Evolutionary conservation across 768 basidiomycete genomes (phyloP).

Genomic region (Cystobasidium tubakii): DNA sequence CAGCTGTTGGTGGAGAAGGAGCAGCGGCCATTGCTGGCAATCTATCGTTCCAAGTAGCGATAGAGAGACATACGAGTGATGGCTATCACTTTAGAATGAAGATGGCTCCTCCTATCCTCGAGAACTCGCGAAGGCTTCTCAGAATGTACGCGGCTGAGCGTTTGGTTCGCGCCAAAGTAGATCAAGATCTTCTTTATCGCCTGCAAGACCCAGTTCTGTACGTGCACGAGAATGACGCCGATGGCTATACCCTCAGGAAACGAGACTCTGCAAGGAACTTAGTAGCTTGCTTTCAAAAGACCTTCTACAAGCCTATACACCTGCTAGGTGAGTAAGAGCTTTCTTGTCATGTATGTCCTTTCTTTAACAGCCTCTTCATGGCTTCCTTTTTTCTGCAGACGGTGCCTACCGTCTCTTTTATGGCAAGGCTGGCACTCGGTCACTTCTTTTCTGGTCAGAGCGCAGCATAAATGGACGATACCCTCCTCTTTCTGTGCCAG

Average conservation of each 20-base stretch:
- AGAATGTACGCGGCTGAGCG: not conserved
- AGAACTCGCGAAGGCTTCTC: not conserved
- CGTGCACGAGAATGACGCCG: not conserved
- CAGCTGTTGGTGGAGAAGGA: not conserved
- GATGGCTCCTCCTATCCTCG: slow-evolving; percentile 11
- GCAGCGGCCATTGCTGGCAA: not conserved
- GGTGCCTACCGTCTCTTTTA: slow-evolving; percentile 12
- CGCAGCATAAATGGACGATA: not conserved
- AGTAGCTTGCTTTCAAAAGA: not conserved
- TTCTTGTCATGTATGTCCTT: not conserved
- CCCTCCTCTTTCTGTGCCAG: not conserved
- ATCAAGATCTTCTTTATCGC: not conserved
- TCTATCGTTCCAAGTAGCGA: not conserved
- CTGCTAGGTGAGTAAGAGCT: not conserved
- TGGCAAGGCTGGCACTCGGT: not conserved
- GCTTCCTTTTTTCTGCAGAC: not conserved
- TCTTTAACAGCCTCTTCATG: not conserved
- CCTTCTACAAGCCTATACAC: slow-evolving; percentile 7
- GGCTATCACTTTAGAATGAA: not conserved
- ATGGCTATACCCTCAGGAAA: not conserved
- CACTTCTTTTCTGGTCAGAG: slow-evolving; percentile 17
- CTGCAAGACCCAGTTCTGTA: not conserved
- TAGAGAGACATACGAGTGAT: not conserved
- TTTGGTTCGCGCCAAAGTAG: not conserved
- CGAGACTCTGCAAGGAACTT: not conserved